Base-by-base conservation (phyloP, 1,284 basidiomycete species). In the Puccinia triticina region DNA sequence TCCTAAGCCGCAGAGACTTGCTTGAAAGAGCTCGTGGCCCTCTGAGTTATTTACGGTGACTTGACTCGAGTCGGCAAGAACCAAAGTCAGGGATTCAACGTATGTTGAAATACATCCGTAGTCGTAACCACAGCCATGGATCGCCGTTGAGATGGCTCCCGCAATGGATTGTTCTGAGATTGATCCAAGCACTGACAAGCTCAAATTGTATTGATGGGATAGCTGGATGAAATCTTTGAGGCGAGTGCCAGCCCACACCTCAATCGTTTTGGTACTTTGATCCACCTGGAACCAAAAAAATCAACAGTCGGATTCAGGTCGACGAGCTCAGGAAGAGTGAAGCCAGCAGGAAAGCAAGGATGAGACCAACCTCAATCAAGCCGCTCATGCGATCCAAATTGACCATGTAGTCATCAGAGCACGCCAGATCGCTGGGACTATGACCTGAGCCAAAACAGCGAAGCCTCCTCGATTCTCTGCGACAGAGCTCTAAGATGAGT, bases 81-180 rank as follows among this genome's bases (percentile, higher is more conserved):
- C 89, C 57, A 98, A 86, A 10, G 90, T 90, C 82, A 98, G 88
- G 7, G 92, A 91, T 82, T 91, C 89, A 57, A 96, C 94, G 85
- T 93, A 91, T 5, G 92, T 92, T 5, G 94, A 95, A 83, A 99
- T 90, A 84, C 95, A 93, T 80, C 92, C 92, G 87, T 91, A 96
- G 61, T 88, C 86, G 83, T 93, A 89, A 48, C 97, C 96, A 2
- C 93, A 92, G 74, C 96, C 96, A 88, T 99, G 96, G 0, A 96
- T 96, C 3, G 95, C 95, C 64, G 97, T 99, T 14, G 95, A 93
- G 86, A 99, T 90, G 84, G 96, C 91, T 48, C 96, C 96, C n/a
- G 91, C 96, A 84, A 99, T 90, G 2, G 95, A 95, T 88, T 98
- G 96, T 87, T 98, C 95, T 57, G 94, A 96, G 86, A 99, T 98